phyloP scores from a whole-genome alignment of 2,329 filamentous ascomycete genomes.

The Fusarium kyushuense region DNA sequence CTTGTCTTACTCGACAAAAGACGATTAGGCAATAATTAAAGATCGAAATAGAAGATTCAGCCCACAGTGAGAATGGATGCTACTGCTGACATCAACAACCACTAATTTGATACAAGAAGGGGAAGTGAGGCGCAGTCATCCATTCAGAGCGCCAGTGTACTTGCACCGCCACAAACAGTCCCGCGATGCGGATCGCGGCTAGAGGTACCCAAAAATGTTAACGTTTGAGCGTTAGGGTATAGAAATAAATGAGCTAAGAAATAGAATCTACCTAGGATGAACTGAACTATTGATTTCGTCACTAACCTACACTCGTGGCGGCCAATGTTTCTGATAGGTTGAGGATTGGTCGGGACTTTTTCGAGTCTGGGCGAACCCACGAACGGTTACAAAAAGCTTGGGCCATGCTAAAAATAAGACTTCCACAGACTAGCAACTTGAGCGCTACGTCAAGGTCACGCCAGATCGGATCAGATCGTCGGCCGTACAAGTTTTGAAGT shows the following conservation, averaged over 20 bases:
- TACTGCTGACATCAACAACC: constrained; percentile 34
- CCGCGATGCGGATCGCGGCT: background rate
- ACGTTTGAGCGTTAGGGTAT: no score
- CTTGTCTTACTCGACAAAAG: background rate
- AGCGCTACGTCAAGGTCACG: constrained; percentile 27
- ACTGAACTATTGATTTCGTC: no score
- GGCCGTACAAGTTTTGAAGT: constrained; percentile 21
- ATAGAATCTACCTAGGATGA: no score
- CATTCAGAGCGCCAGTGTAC: no score
- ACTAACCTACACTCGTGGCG: no score
- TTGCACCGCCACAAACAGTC: constrained; percentile 43
- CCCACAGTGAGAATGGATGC: constrained; percentile 17
- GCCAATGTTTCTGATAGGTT: no score
- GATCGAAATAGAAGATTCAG: constrained; percentile 20
- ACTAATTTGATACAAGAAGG: constrained; percentile 35
- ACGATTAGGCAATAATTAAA: constrained; percentile 15
- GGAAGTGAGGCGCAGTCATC: constrained; percentile 42
- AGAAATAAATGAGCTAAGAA: no score
- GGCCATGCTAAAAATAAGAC: constrained; percentile 38
- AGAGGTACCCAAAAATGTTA: no score
- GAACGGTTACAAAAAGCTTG: constrained; percentile 27
- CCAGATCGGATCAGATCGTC: constrained; percentile 27
- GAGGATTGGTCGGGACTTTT: constrained; percentile 10
- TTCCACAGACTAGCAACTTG: constrained; percentile 18
- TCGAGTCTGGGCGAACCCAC: constrained; percentile 12